Evolutionary conservation across 805 yeast species (phyloP).

Genomic region (Kazachstania africana): DNA sequence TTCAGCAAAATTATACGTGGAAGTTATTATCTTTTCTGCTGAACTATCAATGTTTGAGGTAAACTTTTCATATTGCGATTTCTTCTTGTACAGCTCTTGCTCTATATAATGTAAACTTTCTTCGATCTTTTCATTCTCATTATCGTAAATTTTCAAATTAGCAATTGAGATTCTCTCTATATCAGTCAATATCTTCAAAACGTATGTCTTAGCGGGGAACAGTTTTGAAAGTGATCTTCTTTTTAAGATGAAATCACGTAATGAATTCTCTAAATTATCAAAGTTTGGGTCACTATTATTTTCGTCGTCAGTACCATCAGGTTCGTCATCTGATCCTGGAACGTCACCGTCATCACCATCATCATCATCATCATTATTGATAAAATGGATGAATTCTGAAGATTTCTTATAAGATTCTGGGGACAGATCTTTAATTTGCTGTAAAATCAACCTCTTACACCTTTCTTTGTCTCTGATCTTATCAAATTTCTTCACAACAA

Average conservation of each 20-base stretch:
- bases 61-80: slow-evolving; percentile 40
- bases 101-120: slow-evolving; percentile 42
- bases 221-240: slow-evolving; percentile 82
- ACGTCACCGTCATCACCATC: slow-evolving; percentile 28
- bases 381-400: slow-evolving; percentile 86
- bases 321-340: slow-evolving; percentile 20
- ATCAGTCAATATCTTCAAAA: slow-evolving; percentile 59
- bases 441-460: slow-evolving; percentile 65
- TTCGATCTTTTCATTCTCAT: slow-evolving; percentile 38
- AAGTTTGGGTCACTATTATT: slow-evolving; percentile 46
- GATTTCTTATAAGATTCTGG: slow-evolving; percentile 89
- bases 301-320: slow-evolving; percentile 23
- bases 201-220: slow-evolving; percentile 85
- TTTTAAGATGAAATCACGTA: slow-evolving; percentile 77
- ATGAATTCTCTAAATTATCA: slow-evolving; percentile 72
- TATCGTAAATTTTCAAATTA: slow-evolving; percentile 45
- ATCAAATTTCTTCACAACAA: slow-evolving; percentile 90
- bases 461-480: slow-evolving; percentile 68
- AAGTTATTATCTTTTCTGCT: slow-evolving; percentile 46
- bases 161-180: slow-evolving; percentile 44
- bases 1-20: slow-evolving; percentile 50
- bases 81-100: slow-evolving; percentile 50
- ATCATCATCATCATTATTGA: slow-evolving; percentile 35
- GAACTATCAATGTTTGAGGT: slow-evolving; percentile 51
- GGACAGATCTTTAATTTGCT: slow-evolving; percentile 73